Percentiles rank a stretch among this genome's conserved stretches.
Conservation (phyloP, 805 yeast genomes). For the Brettanomyces custersianus region DNA sequence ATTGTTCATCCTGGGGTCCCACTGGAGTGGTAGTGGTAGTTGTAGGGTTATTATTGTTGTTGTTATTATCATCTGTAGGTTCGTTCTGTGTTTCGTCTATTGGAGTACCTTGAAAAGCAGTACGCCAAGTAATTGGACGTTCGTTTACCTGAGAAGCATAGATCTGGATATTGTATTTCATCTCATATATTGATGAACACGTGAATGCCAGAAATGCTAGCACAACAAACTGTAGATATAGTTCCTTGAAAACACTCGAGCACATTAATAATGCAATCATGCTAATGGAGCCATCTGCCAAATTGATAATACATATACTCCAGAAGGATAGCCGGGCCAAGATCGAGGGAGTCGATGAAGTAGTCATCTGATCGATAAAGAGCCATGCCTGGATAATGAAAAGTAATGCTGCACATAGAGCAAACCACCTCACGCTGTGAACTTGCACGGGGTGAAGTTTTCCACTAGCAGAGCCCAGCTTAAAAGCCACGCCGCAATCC, state of each 20-base stretch:
- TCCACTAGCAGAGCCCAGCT: constrained; percentile 36
- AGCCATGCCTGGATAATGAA: constrained; percentile 46
- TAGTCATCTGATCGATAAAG: constrained; percentile 60
- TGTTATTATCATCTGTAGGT: constrained; percentile 2
- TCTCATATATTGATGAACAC: constrained; percentile 64
- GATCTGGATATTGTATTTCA: constrained; percentile 62
- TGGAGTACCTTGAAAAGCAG: constrained; percentile 54
- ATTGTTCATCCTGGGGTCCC: constrained; percentile 36
- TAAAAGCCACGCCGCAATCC: constrained; percentile 66
- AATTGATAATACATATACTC: constrained; percentile 53
- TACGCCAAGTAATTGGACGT: constrained; percentile 54
- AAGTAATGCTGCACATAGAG: constrained; percentile 36
- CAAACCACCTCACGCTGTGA: constrained; percentile 28
- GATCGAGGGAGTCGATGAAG: constrained; percentile 70
- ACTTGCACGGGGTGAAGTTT: constrained; percentile 43
- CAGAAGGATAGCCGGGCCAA: constrained; percentile 65
- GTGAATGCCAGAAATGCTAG: constrained; percentile 63
- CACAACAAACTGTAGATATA: constrained; percentile 61
- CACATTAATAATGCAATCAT: constrained; percentile 48
- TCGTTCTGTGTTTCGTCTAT: constrained; percentile 25
- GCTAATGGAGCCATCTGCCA: constrained; percentile 63
- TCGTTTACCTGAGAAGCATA: constrained; percentile 67
- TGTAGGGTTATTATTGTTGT: constrained; percentile 6
- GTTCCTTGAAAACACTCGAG: constrained; percentile 42
- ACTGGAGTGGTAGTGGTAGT: constrained; percentile 9